Percentiles rank a stretch among this genome's conserved stretches.
Evolutionary conservation across 257 asterid species (phyloP).

Genomic region (Solanum appendiculatum): DNA sequence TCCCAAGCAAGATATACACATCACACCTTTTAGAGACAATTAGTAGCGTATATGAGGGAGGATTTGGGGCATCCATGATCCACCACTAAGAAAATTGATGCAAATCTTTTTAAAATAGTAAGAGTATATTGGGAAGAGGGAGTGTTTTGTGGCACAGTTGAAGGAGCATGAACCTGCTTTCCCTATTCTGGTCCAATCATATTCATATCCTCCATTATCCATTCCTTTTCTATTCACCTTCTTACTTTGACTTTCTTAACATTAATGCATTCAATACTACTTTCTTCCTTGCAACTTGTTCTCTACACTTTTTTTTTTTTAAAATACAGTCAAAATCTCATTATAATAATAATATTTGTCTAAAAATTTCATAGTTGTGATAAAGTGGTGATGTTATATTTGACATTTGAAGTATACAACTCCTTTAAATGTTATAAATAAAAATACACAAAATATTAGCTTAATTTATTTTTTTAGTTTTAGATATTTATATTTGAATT

Average conservation of each 20-base stretch:
- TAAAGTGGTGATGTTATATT: too few relatives aligned
- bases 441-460: too few relatives aligned
- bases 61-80: neutral
- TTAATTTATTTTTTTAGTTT: fast-evolving
- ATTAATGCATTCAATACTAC: neutral
- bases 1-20: neutral
- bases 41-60: neutral
- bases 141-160: neutral
- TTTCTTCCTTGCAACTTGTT: neutral
- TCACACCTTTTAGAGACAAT: neutral
- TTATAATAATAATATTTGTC: too few relatives aligned
- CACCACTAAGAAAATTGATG: neutral
- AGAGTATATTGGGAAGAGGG: neutral
- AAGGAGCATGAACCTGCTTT: neutral
- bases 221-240: neutral
- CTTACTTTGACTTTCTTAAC: neutral
- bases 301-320: neutral
- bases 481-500: too few relatives aligned
- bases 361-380: too few relatives aligned
- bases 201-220: neutral
- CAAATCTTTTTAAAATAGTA: neutral
- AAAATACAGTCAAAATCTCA: too few relatives aligned
- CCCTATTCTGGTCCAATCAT: neutral
- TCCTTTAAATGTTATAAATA: too few relatives aligned
- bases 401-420: too few relatives aligned